Base-by-base conservation (phyloP, 192 early-diverging fungal species). In the Gonapodya sp. region DNA sequence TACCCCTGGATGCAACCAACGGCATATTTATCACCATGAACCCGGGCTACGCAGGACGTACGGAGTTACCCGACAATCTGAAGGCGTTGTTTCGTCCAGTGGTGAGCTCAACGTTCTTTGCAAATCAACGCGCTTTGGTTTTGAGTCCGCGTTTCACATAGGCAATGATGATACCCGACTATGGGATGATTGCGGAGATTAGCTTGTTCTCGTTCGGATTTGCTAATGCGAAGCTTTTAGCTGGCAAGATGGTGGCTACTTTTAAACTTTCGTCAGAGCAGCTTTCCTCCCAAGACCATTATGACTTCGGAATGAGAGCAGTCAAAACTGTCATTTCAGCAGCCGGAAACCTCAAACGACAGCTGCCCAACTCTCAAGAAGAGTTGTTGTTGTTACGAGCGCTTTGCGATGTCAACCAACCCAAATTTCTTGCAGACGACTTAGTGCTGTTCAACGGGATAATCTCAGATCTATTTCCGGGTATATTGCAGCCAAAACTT, bases 11-110 rank as follows among this genome's bases (percentile, higher is more conserved):
- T 73, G 86, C 86, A n/a, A 87, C 88, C 16, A 73, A 78, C 33
- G 87, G 87, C 79, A 85, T 82, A 73, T 91, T 91, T 75, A 91
- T 91, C 73, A 91, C 89, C n/a, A 91, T 91, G 89, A 91, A 91
- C 85, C 89, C 89, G n/a, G 89, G 89, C 36, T 91, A 91, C 82
- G 89, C 89, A 0, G 89, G 89, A 35, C 79, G 89, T 73, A 86
- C 83, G 78, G 89, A 91, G 75, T 83, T 91, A 30, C 89, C 89
- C 1, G 89, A 91, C 79, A 91, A 91, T 79, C 82, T 91, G 83
- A 91, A 91, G 64, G 30, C 34, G 14, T 34, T 82, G 30, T 0
- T 36, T 31, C 84, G 87, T 79, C 87, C 87, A 14, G 87, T 88
- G 0, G 87, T 86, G 1, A 88, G 86, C 85, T 86, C 86, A 86